phyloP scores from a whole-genome alignment of 106 monocot species.

The Hemerocallis citrina region DNA sequence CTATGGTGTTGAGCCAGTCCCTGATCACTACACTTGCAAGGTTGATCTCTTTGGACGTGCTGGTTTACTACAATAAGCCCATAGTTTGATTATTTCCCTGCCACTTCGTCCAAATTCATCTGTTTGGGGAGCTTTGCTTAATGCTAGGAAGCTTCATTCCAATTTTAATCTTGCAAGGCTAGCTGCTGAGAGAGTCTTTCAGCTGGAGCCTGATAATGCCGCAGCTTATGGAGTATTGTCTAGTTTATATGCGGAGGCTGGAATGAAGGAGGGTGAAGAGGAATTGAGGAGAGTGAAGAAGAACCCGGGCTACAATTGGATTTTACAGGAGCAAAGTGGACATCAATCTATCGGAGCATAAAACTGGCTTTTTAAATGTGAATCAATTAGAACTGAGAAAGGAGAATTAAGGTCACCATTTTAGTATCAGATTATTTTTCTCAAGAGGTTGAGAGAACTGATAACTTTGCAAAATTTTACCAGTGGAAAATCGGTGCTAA shows the following conservation, averaged over 20 bases:
- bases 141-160: slow-evolving; percentile 28
- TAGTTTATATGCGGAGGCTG: slow-evolving; percentile 31
- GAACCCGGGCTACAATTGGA: slow-evolving; percentile 53
- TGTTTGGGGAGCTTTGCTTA: slow-evolving; percentile 44
- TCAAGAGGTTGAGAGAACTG: no score
- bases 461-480: no score
- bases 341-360: no score
- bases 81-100: slow-evolving; percentile 22
- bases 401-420: no score
- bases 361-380: no score
- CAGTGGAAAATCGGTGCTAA: no score
- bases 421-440: no score
- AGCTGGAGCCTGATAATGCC: slow-evolving; percentile 38
- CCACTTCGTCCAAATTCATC: slow-evolving; percentile 19
- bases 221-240: slow-evolving; percentile 39
- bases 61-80: slow-evolving; percentile 20
- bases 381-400: no score
- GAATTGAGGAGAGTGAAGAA: slow-evolving; percentile 28
- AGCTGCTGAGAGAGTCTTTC: slow-evolving; percentile 24
- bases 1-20: slow-evolving; percentile 21
- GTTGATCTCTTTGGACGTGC: slow-evolving; percentile 37
- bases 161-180: slow-evolving; percentile 28
- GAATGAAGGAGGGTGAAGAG: slow-evolving; percentile 34
- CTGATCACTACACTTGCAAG: slow-evolving; percentile 36
- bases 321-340: no score